These are phyloP conservation scores for Alternaria burnsii DNA, from an alignment of 2,329 filamentous ascomycete genomes.

Conservation along the genomic window DNA sequence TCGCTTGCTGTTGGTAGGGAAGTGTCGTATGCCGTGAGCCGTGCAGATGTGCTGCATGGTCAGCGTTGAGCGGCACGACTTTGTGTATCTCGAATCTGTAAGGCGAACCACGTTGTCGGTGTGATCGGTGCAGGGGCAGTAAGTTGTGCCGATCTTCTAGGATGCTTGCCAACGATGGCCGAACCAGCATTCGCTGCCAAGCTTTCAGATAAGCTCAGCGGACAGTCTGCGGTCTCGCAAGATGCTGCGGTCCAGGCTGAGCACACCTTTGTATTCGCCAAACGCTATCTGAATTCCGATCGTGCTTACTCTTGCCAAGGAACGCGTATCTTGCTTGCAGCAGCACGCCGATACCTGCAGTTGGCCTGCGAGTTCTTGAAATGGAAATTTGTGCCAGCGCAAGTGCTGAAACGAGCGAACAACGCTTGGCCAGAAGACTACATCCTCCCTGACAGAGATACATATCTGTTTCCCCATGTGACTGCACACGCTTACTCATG, in stretches of 20 bases:
- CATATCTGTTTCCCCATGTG: not conserved
- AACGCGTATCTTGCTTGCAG: not conserved
- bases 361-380: not conserved
- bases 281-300: not conserved
- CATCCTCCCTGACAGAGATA: not conserved
- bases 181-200: constrained; percentile 15
- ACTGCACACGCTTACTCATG: not conserved
- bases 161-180: not conserved
- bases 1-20: not conserved
- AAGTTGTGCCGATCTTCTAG: constrained; percentile 3
- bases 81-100: not conserved
- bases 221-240: constrained; percentile 3
- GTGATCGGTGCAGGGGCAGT: not conserved
- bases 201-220: constrained; percentile 14
- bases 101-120: not conserved
- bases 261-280: not conserved
- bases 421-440: not conserved
- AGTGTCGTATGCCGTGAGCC: constrained; percentile 10
- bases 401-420: not conserved
- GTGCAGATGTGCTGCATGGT: constrained; percentile 5
- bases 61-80: not conserved
- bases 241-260: constrained; percentile 11
- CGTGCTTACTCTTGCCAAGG: constrained; percentile 9
- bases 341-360: not conserved
- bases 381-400: constrained; percentile 1